Percentiles rank a stretch among this genome's conserved stretches.
These are phyloP conservation scores for Botrytis byssoidea DNA, from an alignment of 2,329 filamentous ascomycete genomes.

Conservation along the genomic window DNA sequence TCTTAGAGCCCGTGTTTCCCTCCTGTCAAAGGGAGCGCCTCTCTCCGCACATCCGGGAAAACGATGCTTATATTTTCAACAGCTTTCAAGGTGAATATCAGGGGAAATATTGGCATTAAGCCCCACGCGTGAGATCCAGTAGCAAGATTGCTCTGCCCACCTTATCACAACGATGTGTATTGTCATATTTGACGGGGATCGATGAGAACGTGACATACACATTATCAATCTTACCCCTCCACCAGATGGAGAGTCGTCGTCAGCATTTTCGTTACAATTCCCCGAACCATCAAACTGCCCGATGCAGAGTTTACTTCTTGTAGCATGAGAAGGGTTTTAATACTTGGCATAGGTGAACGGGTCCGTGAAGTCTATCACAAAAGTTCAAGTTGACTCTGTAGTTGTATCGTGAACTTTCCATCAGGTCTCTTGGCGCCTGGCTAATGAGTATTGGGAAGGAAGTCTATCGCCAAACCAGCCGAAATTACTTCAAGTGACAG, in stretches of 20 bases:
- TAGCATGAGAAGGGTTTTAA: not conserved
- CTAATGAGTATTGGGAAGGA: not conserved
- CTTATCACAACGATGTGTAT: not conserved
- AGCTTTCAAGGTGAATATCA: not conserved
- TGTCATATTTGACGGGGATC: not conserved
- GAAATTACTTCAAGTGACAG: not conserved
- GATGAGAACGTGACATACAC: not conserved
- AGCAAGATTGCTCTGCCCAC: not conserved
- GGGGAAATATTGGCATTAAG: not conserved
- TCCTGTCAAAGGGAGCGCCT: not conserved
- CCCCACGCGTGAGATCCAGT: not conserved
- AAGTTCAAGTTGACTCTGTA: not conserved
- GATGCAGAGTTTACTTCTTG: not conserved
- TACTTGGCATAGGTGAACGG: not conserved
- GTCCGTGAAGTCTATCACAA: not conserved
- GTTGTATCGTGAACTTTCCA: not conserved
- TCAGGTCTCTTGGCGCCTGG: not conserved
- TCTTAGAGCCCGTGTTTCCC: not conserved
- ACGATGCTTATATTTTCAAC: not conserved
- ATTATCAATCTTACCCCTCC: not conserved
- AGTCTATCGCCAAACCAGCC: not conserved
- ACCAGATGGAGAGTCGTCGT: conserved; percentile 8
- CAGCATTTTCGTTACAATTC: not conserved
- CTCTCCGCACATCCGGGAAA: no score
- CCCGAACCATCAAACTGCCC: not conserved